Evolutionary conservation across 306 rosid genomes (phyloP), one percentile per base, ranked within the genome.

Genomic region (Cyclanthera cordifolia): DNA sequence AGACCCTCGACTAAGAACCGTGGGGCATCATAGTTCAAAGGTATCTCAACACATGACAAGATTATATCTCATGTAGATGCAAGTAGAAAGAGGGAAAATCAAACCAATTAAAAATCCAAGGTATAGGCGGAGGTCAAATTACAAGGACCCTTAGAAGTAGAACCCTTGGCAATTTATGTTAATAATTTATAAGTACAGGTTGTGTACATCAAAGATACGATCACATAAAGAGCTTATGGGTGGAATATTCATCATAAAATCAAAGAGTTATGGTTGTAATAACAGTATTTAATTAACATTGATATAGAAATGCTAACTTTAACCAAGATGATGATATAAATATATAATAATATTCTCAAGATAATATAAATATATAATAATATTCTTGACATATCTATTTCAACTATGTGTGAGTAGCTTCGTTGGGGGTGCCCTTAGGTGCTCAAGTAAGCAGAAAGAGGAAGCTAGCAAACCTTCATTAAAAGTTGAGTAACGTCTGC

Each of bases 401-500:
- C 67, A n/a, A 60, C 15, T 34, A 37, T 37, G 43, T 37, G 12
- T 37, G 12, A 2, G 13, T 51, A 9, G 8, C 16, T 53, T 53
- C n/a, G n/a, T 20, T 53, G 30, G 7, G 58, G 43, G 43, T 34
- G 43, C 10, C 34, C 57, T 27, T 1, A 54, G 34, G 52, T 74
- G 71, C 16, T 34, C 57, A 24, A 2, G 52, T 27, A 68, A 69
- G 6, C 64, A 68, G 19, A 17, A 48, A 24, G 24, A 32, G 58
- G 32, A 68, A 74, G 27, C 27, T 73, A 71, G 65, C 77, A 63
- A 77, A 94, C 99, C 97, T 90, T 94, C 68, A 85, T 74, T 67
- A 94, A 70, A 72, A 94, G 92, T 77, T 74, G 87, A 61, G 82
- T 81, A 70, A 90, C 92, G 81, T 86, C 99, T 65, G 77, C 76